These are phyloP conservation scores for Zasmidium citrigriseum DNA, from an alignment of 2,329 filamentous ascomycete species.

Conservation along the genomic window DNA sequence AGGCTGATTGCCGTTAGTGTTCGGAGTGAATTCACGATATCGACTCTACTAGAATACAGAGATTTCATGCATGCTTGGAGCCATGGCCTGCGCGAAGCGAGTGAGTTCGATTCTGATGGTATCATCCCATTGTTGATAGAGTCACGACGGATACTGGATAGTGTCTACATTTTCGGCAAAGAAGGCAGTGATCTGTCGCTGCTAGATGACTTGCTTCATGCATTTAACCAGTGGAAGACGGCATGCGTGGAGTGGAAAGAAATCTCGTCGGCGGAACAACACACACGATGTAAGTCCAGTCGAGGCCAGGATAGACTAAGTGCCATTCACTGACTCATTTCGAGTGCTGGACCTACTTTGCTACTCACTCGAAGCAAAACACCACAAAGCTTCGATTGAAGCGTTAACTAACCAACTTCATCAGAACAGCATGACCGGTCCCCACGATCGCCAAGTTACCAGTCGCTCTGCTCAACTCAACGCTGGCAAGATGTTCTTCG, in stretches of 20 bases:
- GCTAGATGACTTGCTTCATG: background rate
- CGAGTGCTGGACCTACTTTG: background rate
- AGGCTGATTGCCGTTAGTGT: background rate
- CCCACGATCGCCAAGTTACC: background rate
- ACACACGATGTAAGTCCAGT: background rate
- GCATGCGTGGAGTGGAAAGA: background rate
- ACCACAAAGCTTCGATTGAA: background rate
- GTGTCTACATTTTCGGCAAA: too few relatives aligned
- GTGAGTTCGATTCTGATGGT: background rate
- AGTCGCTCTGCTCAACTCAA: background rate
- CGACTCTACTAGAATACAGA: background rate
- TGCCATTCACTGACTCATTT: background rate
- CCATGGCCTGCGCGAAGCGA: background rate
- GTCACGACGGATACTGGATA: background rate
- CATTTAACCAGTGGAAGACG: background rate
- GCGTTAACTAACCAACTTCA: background rate
- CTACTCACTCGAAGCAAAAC: background rate
- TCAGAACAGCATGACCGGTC: background rate
- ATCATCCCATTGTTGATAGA: background rate
- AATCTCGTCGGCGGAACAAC: too few relatives aligned
- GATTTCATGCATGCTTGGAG: background rate
- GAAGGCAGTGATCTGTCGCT: too few relatives aligned
- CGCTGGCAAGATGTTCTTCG: background rate
- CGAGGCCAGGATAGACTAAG: background rate
- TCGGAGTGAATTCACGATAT: background rate